Evolutionary conservation across 1,139 yeast genomes (phyloP), one percentile per base, ranked within the genome.

Genomic region (Arxiozyma heterogenica): DNA sequence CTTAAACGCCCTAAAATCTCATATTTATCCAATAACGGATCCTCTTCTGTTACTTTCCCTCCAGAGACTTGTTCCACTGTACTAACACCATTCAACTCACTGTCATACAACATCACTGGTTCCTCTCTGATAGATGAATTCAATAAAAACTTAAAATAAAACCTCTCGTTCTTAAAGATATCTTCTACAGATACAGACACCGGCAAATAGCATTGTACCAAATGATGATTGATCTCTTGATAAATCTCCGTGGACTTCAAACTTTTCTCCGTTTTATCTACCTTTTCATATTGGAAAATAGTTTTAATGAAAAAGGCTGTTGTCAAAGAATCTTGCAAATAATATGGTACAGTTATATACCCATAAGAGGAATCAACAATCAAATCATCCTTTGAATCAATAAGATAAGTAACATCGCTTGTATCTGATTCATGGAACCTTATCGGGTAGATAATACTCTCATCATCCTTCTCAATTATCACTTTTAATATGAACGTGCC

Each of bases 131-230:
- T 52, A 0, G 68, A 64, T 12, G 69, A 57, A 45, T 59, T 64
- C 7, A 67, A 51, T n/a, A 64, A 53, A 51, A 67, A 67, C 50
- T 66, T 66, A 54, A 66, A 67, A 50, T 58, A 62, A 45, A 67
- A 64, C 3, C 55, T 45, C 41, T 63, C 64, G 30, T 54, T 60
- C 47, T 64, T 64, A 53, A 62, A 64, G 23, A 67, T 64, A 47
- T 67, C 70, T 51, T 67, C 70, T 4, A 67, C 69, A 5, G 70
- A 64, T 12, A 67, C 69, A 7, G 67, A 64, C 1, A 67, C 49
- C 9, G 69, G 68, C 17, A 67, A 55, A 50, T 57, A 58, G 41
- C 64, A 59, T 27, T 57, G 55, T 17, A 64, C 54, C 9, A 49
- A 41, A n/a, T 58, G 43, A 9, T 45, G 21, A 42, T 57, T 54